Conservation (phyloP, 345 rosid genomes). For the Rhodomyrtus tomentosa region DNA sequence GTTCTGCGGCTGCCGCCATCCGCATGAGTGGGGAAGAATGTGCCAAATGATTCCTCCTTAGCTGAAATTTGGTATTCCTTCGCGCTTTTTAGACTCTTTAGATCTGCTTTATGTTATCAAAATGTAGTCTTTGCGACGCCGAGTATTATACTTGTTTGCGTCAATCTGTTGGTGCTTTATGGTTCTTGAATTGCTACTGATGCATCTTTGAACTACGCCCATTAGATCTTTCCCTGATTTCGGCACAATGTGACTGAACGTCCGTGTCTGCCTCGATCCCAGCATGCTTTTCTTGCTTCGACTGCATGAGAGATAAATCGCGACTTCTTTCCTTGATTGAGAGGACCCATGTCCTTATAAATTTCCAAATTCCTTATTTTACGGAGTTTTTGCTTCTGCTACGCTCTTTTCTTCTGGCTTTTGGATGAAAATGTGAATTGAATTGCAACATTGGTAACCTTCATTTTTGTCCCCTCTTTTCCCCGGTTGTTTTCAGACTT, state of each 20-base stretch:
- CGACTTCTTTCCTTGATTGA: not conserved
- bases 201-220: not conserved
- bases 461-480: not conserved
- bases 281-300: not conserved
- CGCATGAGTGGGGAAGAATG: not conserved
- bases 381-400: not conserved
- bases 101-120: not conserved
- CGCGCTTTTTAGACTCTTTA: not conserved
- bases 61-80: not conserved
- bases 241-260: not conserved
- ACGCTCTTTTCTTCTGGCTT: not conserved
- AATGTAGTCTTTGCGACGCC: not conserved
- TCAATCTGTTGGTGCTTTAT: not conserved
- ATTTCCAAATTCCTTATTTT: not conserved
- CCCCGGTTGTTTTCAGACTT: slow-evolving; percentile 4
- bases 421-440: not conserved
- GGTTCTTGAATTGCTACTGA: not conserved
- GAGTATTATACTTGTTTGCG: not conserved
- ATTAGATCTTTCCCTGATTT: not conserved
- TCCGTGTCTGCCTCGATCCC: not conserved
- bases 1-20: not conserved
- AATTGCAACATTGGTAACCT: not conserved
- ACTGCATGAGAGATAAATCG: not conserved
- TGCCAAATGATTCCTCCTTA: not conserved
- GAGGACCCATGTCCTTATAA: not conserved